phyloP scores from a whole-genome alignment of 495 filamentous ascomycete species.

The Hypomontagnella monticulosa region DNA sequence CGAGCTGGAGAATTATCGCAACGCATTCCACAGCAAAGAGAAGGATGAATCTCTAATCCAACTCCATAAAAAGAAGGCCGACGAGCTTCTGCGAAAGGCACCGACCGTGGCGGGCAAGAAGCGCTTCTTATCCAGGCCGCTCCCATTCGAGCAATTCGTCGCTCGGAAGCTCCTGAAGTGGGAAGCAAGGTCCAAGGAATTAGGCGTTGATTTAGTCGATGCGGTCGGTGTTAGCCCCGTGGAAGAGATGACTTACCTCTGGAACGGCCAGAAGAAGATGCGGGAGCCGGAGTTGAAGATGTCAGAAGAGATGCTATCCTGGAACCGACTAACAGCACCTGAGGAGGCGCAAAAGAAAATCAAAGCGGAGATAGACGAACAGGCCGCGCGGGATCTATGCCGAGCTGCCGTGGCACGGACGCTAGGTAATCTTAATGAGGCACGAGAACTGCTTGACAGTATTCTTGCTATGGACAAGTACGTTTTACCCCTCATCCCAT shows the following conservation, averaged over 20 bases:
- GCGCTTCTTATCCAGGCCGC: constrained; percentile 84
- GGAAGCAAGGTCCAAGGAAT: constrained; percentile 78
- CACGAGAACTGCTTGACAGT: constrained; percentile 69
- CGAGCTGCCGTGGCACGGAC: constrained; percentile 73
- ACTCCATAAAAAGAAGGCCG: constrained; percentile 66
- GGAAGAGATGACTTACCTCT: constrained; percentile 97
- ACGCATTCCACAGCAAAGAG: constrained; percentile 62
- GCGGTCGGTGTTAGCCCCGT: constrained; percentile 84
- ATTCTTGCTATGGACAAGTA: constrained; percentile 70
- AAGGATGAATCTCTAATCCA: constrained; percentile 59
- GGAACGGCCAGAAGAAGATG: constrained; percentile 87
- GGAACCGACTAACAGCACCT: constrained; percentile 65
- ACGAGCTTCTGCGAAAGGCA: constrained; percentile 74
- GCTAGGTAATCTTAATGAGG: constrained; percentile 67
- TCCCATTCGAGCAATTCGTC: constrained; percentile 92
- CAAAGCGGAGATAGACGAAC: constrained; percentile 79
- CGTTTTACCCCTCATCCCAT: constrained; percentile 20
- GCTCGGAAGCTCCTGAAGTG: constrained; percentile 87
- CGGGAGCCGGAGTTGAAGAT: constrained; percentile 67
- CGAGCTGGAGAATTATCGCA: constrained; percentile 82
- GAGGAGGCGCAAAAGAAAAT: constrained; percentile 67
- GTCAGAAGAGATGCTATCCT: constrained; percentile 70
- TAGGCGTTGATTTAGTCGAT: constrained; percentile 77
- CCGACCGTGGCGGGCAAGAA: constrained; percentile 84
- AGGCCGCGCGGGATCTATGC: constrained; percentile 72